These are phyloP conservation scores for Leishmania amazonensis DNA, from an alignment of 208 protist species.

Conservation along the genomic window DNA sequence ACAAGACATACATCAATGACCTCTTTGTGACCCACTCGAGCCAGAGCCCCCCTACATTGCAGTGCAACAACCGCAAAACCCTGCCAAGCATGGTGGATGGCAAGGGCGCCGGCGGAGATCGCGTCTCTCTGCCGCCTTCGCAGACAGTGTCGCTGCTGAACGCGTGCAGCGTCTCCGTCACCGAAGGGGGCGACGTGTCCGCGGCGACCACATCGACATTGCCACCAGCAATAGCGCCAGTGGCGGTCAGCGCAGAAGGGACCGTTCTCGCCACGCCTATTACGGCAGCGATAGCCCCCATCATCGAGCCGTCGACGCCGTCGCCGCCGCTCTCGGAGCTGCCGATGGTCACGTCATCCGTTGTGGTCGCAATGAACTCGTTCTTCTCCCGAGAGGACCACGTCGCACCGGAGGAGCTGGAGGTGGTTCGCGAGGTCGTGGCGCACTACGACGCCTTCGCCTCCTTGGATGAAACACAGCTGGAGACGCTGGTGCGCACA, in stretches of 20 bases:
- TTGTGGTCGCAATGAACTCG: slow-evolving; percentile 36
- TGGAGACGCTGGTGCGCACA: slow-evolving; percentile 57
- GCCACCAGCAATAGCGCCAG: neutral
- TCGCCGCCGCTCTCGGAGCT: slow-evolving; percentile 17
- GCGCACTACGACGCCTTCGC: slow-evolving; percentile 58
- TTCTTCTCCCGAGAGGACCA: slow-evolving; percentile 30
- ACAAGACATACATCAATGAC: neutral
- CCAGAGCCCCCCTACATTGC: neutral
- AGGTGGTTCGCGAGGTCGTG: slow-evolving; percentile 49
- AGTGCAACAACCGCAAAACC: neutral
- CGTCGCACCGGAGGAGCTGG: slow-evolving; percentile 50
- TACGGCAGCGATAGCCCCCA: neutral
- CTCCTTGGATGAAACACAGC: slow-evolving; percentile 58
- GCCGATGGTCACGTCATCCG: slow-evolving; percentile 19
- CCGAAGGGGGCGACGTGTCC: neutral
- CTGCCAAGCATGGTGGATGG: neutral
- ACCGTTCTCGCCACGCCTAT: neutral
- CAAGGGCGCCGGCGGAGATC: neutral
- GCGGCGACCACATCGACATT: neutral
- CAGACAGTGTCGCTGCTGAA: neutral
- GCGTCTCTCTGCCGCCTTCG: neutral
- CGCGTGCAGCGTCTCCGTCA: neutral
- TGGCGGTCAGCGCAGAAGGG: neutral
- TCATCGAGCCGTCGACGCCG: slow-evolving; percentile 2
- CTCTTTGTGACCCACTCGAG: neutral